phyloP scores from a whole-genome alignment of 768 basidiomycete genomes.

The Boletales sp. region DNA sequence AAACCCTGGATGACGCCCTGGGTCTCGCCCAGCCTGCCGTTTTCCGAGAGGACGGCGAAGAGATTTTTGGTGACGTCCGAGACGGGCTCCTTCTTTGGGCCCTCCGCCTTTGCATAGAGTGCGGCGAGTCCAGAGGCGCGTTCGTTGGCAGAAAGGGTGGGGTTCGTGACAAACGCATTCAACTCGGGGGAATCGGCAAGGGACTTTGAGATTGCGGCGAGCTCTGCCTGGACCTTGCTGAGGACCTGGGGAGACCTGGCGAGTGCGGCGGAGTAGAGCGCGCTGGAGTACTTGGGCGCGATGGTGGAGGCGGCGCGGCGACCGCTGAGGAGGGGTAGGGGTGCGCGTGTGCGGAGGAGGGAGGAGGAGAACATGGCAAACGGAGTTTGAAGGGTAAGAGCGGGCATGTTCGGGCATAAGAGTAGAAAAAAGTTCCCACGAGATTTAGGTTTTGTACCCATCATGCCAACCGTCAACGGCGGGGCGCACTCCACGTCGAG shows the following conservation, averaged over 20 bases:
- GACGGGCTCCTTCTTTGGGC: slow-evolving; percentile 68
- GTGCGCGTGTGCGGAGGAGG: slow-evolving; percentile 42
- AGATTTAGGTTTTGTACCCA: background rate
- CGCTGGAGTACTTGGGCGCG: slow-evolving; percentile 81
- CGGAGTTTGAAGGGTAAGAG: background rate
- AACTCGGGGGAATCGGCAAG: slow-evolving; percentile 66
- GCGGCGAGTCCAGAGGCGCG: slow-evolving; percentile 62
- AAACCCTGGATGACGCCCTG: slow-evolving; percentile 88
- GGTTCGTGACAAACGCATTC: slow-evolving; percentile 77
- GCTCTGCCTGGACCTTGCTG: slow-evolving; percentile 82
- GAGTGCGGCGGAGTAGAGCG: slow-evolving; percentile 77
- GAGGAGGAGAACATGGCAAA: slow-evolving; percentile 56
- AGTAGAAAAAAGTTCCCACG: slow-evolving; percentile 8
- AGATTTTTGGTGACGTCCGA: slow-evolving; percentile 92
- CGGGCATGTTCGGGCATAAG: slow-evolving; percentile 9
- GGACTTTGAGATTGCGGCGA: slow-evolving; percentile 64
- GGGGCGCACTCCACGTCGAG: slow-evolving; percentile 11
- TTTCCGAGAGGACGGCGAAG: slow-evolving; percentile 85
- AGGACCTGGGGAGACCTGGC: slow-evolving; percentile 80
- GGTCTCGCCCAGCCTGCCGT: slow-evolving; percentile 85
- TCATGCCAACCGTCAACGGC: slow-evolving; percentile 32
- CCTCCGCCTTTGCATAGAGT: slow-evolving; percentile 67
- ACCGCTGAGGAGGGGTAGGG: slow-evolving; percentile 34
- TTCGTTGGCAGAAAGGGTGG: slow-evolving; percentile 82
- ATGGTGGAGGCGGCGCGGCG: slow-evolving; percentile 73